These are phyloP conservation scores for Cruciata laevipes DNA, from an alignment of 257 asterid genomes.

Conservation along the genomic window DNA sequence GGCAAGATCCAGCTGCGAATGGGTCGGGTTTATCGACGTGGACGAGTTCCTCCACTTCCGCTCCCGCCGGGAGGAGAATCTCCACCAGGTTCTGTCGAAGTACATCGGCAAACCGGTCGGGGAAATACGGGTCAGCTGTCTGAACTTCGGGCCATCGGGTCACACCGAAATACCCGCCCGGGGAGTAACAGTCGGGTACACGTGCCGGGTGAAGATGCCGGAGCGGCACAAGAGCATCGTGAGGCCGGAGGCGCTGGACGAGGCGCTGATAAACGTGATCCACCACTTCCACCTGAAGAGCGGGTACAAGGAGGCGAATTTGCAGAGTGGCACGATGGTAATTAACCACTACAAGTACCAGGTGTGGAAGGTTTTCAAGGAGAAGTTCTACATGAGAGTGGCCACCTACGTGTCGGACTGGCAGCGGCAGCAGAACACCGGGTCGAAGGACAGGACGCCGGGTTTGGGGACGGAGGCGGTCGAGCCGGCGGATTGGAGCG, in stretches of 20 bases:
- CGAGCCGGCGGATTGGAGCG: constrained; percentile 61
- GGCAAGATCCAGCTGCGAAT: constrained; percentile 51
- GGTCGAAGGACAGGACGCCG: constrained; percentile 69
- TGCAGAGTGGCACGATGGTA: constrained; percentile 34
- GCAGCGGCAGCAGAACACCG: constrained; percentile 50
- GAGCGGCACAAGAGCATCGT: constrained; percentile 87
- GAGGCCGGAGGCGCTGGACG: constrained; percentile 47
- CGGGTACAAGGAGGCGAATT: constrained; percentile 29
- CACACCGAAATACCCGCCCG: constrained; percentile 27
- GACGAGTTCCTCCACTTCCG: constrained; percentile 70
- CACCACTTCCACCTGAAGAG: constrained; percentile 58
- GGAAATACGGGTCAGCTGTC: constrained; percentile 47
- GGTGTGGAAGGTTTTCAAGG: constrained; percentile 83
- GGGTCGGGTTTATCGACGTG: constrained; percentile 83
- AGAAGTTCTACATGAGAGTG: constrained; percentile 64
- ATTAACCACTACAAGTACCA: constrained; percentile 81
- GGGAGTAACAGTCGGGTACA: constrained; percentile 70
- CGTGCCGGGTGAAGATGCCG: constrained; percentile 44
- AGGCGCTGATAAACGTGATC: constrained; percentile 51
- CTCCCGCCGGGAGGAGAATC: background rate
- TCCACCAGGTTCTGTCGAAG: background rate
- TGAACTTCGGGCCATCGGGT: constrained; percentile 69
- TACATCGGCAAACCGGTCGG: constrained; percentile 19
- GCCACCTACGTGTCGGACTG: constrained; percentile 80
- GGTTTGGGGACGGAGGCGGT: constrained; percentile 69